A percentile compares a stretch with the other conserved stretches of the same genome.
phyloP scores from a whole-genome alignment of 2,329 filamentous ascomycete species.

The Tricladium varicosporioides region DNA sequence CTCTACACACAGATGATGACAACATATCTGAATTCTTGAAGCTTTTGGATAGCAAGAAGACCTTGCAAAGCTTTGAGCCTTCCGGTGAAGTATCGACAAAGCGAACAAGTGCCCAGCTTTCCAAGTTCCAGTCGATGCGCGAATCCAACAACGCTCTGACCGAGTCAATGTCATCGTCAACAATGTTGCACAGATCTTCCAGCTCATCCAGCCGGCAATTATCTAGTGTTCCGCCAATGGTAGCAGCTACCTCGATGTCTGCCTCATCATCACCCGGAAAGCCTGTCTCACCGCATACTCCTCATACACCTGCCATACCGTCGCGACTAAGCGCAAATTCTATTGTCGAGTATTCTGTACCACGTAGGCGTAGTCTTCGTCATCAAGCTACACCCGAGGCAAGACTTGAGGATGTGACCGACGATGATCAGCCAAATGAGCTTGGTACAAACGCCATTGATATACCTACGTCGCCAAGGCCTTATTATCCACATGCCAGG shows the following conservation, averaged over 20 bases:
- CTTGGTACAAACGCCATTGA: conserved; percentile 66
- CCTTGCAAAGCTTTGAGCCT: conserved; percentile 74
- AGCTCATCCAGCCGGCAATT: conserved; percentile 66
- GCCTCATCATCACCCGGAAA: conserved; percentile 88
- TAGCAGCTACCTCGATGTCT: conserved; percentile 71
- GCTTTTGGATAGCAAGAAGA: conserved; percentile 82
- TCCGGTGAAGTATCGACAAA: conserved; percentile 69
- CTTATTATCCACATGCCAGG: conserved; percentile 50
- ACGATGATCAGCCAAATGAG: conserved; percentile 38
- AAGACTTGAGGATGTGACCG: conserved; percentile 25
- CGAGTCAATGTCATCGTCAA: conserved; percentile 89
- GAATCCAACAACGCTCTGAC: conserved; percentile 87
- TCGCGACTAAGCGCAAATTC: conserved; percentile 91
- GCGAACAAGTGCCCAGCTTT: conserved; percentile 74
- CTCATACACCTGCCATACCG: conserved; percentile 89
- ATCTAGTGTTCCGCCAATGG: conserved; percentile 63
- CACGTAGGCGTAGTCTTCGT: conserved; percentile 23
- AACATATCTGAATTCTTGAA: conserved; percentile 94
- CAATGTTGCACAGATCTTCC: conserved; percentile 79
- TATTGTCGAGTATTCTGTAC: conserved; percentile 64
- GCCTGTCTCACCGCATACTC: conserved; percentile 83
- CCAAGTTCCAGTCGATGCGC: conserved; percentile 82
- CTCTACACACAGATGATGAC: conserved; percentile 75
- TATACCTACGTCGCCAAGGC: conserved; percentile 68
- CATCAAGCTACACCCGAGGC: conserved; percentile 23